These are phyloP conservation scores for Arthroderma sp. DNA, from an alignment of 2,329 filamentous ascomycete species.

Conservation along the genomic window DNA sequence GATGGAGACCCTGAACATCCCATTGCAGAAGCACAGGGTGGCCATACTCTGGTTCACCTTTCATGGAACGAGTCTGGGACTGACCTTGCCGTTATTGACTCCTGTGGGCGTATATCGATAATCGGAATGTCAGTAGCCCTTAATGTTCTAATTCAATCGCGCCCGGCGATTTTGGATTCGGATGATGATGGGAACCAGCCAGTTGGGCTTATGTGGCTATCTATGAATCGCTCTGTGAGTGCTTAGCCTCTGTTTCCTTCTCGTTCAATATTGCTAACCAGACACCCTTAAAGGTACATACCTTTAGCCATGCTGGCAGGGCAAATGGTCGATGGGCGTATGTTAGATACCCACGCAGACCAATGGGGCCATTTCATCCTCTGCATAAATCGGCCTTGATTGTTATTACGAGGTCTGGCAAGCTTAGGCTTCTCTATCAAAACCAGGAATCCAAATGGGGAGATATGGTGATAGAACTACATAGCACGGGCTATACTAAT, in stretches of 20 bases:
- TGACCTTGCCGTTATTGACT: constrained; percentile 75
- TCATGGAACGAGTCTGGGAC: constrained; percentile 66
- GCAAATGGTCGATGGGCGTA: constrained; percentile 55
- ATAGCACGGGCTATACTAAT: constrained; percentile 58
- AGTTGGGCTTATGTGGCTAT: constrained; percentile 78
- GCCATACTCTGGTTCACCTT: constrained; percentile 62
- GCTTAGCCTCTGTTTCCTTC: background rate
- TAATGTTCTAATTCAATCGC: constrained; percentile 55
- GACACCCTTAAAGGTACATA: constrained; percentile 24
- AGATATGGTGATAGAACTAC: constrained; percentile 61
- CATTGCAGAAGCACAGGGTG: constrained; percentile 49
- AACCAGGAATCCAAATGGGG: constrained; percentile 61
- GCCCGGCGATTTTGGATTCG: constrained; percentile 54
- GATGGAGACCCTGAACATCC: constrained; percentile 55
- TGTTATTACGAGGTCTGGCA: constrained; percentile 61
- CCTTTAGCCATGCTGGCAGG: constrained; percentile 50
- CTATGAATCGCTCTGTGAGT: constrained; percentile 41
- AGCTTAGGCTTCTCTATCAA: constrained; percentile 64
- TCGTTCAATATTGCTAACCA: constrained; percentile 9
- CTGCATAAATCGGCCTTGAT: constrained; percentile 60
- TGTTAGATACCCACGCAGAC: constrained; percentile 52
- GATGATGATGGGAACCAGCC: constrained; percentile 64
- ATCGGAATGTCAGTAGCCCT: constrained; percentile 59
- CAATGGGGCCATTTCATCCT: constrained; percentile 57
- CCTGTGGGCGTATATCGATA: constrained; percentile 63